Evolutionary conservation across 805 yeast genomes (phyloP).

Genomic region (Kodamaea jinghongensis): DNA sequence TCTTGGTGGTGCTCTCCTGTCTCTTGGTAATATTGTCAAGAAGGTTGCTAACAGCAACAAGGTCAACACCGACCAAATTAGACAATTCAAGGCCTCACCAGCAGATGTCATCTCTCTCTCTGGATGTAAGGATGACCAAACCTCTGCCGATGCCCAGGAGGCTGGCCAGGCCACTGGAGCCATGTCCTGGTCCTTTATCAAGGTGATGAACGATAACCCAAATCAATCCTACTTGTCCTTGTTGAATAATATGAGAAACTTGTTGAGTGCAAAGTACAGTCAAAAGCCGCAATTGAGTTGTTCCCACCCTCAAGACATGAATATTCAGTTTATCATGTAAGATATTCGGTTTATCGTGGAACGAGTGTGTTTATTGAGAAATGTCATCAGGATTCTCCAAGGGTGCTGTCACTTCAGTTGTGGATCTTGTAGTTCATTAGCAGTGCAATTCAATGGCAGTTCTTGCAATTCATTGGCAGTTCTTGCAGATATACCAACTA

Average conservation of each 20-base stretch:
- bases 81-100: slow-evolving; percentile 31
- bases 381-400: too few species aligned
- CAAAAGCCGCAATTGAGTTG: slow-evolving; percentile 42
- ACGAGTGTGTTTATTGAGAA: too few species aligned
- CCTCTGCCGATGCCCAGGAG: slow-evolving; percentile 38
- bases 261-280: slow-evolving; percentile 30
- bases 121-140: slow-evolving; percentile 42
- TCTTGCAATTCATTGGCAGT: too few species aligned
- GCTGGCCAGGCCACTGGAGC: slow-evolving; percentile 39
- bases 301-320: slow-evolving; percentile 40
- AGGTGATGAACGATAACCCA: slow-evolving; percentile 25
- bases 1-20: slow-evolving; percentile 36
- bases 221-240: slow-evolving; percentile 35
- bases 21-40: slow-evolving; percentile 33
- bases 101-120: slow-evolving; percentile 37
- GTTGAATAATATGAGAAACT: slow-evolving; percentile 35
- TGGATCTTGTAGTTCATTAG: too few species aligned
- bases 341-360: too few species aligned
- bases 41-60: slow-evolving; percentile 22
- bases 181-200: slow-evolving; percentile 39
- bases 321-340: slow-evolving; percentile 32
- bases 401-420: too few species aligned
- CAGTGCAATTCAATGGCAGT: too few species aligned
- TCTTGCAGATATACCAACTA: too few species aligned
- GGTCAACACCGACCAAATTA: slow-evolving; percentile 24